A percentile compares a stretch with the other conserved stretches of the same genome.
Evolutionary conservation across 768 basidiomycete species (phyloP).

Genomic region (Tephrocybe sp.): DNA sequence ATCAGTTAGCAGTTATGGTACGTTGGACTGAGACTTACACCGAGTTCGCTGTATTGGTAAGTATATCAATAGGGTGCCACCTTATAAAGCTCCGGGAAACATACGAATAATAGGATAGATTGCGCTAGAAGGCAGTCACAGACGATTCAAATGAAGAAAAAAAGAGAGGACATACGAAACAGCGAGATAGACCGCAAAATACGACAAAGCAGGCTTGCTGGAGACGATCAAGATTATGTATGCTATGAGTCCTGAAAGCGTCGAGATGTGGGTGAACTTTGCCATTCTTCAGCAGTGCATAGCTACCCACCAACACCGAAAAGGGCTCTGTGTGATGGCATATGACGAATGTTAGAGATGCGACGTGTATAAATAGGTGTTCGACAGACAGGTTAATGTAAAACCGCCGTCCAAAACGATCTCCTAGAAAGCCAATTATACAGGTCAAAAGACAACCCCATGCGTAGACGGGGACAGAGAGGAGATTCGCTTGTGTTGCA

Average conservation of each 20-base stretch:
- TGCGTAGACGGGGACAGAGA: slow-evolving; percentile 76
- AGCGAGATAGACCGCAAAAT: slow-evolving; percentile 71
- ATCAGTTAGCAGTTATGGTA: slow-evolving; percentile 5
- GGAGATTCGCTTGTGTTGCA: slow-evolving; percentile 66
- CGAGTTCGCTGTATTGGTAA: slow-evolving; percentile 36
- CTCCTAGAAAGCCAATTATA: slow-evolving; percentile 58
- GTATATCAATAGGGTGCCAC: not conserved
- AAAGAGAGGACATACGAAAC: slow-evolving; percentile 49
- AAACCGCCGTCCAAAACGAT: slow-evolving; percentile 53
- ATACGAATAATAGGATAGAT: slow-evolving; percentile 52
- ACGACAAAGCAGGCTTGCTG: slow-evolving; percentile 57
- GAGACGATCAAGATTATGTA: slow-evolving; percentile 69
- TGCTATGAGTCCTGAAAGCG: slow-evolving; percentile 40
- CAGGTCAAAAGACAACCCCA: slow-evolving; percentile 71
- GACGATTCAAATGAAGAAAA: not conserved
- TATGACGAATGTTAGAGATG: not conserved
- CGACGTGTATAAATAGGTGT: not conserved
- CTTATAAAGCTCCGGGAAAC: slow-evolving; percentile 14
- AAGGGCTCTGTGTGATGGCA: slow-evolving; percentile 18
- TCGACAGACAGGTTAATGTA: slow-evolving; percentile 56
- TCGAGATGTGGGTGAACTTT: not conserved
- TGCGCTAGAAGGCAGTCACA: slow-evolving; percentile 26
- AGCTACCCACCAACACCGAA: slow-evolving; percentile 24
- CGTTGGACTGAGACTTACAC: slow-evolving; percentile 35
- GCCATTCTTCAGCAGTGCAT: not conserved